Percentiles rank a stretch among this genome's conserved stretches.
phyloP scores from a whole-genome alignment of 495 filamentous ascomycete species.

The Friedmanniomyces simplex region DNA sequence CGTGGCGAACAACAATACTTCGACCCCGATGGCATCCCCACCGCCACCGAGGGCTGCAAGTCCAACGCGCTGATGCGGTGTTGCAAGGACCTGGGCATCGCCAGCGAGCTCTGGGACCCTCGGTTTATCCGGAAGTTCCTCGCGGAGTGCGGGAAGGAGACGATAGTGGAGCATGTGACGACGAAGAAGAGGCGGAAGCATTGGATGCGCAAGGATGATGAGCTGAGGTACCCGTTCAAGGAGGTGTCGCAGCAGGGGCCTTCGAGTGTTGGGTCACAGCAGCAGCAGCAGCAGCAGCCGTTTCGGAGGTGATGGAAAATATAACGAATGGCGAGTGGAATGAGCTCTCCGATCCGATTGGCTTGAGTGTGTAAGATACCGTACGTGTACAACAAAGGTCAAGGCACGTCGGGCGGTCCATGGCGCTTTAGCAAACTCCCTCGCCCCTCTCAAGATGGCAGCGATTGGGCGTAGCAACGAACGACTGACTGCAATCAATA shows the following conservation, averaged over 20 bases:
- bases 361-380: too few species aligned
- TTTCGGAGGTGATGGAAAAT: not conserved
- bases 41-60: slow-evolving; percentile 91
- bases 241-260: slow-evolving; percentile 33
- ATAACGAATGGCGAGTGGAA: too few species aligned
- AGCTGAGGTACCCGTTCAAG: slow-evolving; percentile 70
- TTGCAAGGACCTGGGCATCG: slow-evolving; percentile 95
- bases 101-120: slow-evolving; percentile 93
- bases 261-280: not conserved
- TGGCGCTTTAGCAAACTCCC: too few species aligned
- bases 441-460: too few species aligned
- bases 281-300: not conserved
- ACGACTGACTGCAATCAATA: too few species aligned
- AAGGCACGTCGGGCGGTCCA: too few species aligned
- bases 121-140: slow-evolving; percentile 70
- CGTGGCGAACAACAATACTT: slow-evolving; percentile 96
- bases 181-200: slow-evolving; percentile 85
- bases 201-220: slow-evolving; percentile 76
- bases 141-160: slow-evolving; percentile 59
- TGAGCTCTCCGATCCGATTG: too few species aligned
- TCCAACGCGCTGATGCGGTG: slow-evolving; percentile 94
- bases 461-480: too few species aligned
- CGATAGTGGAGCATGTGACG: slow-evolving; percentile 68
- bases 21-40: slow-evolving; percentile 83
- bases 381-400: too few species aligned